These are phyloP conservation scores for Leccinum longicurvipes DNA, from an alignment of 768 basidiomycete species.

Conservation along the genomic window DNA sequence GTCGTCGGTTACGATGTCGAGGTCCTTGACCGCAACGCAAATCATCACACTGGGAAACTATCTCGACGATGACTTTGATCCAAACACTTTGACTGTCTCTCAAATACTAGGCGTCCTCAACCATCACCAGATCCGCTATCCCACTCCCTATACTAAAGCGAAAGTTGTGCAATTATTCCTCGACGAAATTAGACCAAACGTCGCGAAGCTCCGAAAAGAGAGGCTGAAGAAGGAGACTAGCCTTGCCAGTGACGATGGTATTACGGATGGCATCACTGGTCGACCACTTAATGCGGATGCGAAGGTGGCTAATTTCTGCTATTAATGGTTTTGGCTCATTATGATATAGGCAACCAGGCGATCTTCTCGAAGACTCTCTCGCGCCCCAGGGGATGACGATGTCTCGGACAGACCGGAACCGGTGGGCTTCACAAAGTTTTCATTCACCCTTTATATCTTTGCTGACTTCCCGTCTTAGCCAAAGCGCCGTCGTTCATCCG, in stretches of 20 bases:
- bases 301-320: constrained; percentile 37
- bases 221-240: constrained; percentile 64
- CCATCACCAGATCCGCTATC: constrained; percentile 73
- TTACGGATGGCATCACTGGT: constrained; percentile 82
- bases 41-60: constrained; percentile 74
- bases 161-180: constrained; percentile 78
- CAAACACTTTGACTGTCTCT: constrained; percentile 69
- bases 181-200: constrained; percentile 64
- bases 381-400: constrained; percentile 46
- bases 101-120: constrained; percentile 76
- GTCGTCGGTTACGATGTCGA: constrained; percentile 52
- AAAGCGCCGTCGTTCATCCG: constrained; percentile 79
- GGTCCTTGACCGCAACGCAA: constrained; percentile 68
- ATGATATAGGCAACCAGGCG: constrained; percentile 37
- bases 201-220: constrained; percentile 58
- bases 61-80: constrained; percentile 75
- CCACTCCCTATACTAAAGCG: constrained; percentile 71
- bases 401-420: constrained; percentile 49
- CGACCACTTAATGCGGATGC: constrained; percentile 48
- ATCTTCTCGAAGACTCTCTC: constrained; percentile 64
- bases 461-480: constrained; percentile 41
- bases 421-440: constrained; percentile 37
- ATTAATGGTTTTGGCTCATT: constrained; percentile 8
- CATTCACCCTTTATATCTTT: constrained; percentile 4
- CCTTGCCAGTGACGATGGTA: constrained; percentile 76